phyloP scores from a whole-genome alignment of 345 rosid species.

The Citrus reticulata region DNA sequence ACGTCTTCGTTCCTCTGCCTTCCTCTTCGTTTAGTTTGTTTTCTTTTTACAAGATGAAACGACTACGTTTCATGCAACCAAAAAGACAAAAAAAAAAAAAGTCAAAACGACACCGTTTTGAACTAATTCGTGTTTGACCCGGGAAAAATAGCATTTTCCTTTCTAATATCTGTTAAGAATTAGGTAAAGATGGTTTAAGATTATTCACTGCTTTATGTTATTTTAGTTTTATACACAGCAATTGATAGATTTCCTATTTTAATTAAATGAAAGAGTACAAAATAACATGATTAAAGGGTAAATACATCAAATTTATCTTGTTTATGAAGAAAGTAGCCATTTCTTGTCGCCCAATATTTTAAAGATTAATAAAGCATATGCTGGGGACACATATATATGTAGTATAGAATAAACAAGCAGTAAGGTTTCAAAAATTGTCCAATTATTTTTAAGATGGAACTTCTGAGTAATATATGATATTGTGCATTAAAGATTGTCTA shows the following conservation, averaged over 20 bases:
- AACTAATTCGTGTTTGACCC: too few species aligned
- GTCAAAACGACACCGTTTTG: too few species aligned
- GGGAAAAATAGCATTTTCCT: background rate
- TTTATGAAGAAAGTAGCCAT: constrained; percentile 6
- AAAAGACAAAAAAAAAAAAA: too few species aligned
- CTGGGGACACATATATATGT: background rate
- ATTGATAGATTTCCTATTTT: background rate
- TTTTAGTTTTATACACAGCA: background rate
- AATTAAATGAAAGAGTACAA: constrained; percentile 12
- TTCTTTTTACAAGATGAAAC: too few species aligned
- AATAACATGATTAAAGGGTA: constrained; percentile 18
- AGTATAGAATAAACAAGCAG: background rate
- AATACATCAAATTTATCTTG: constrained; percentile 16
- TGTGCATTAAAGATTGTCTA: background rate
- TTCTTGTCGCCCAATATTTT: background rate
- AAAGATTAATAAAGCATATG: background rate
- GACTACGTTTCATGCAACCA: too few species aligned
- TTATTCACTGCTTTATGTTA: background rate
- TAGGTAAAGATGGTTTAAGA: background rate
- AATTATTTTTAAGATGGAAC: background rate
- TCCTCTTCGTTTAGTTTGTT: too few species aligned
- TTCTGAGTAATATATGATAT: background rate
- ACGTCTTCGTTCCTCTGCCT: too few species aligned
- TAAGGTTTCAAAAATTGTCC: background rate
- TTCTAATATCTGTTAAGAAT: background rate